Evolutionary conservation across 2,329 filamentous ascomycete genomes (phyloP).

Genomic region (Claviceps sp.): DNA sequence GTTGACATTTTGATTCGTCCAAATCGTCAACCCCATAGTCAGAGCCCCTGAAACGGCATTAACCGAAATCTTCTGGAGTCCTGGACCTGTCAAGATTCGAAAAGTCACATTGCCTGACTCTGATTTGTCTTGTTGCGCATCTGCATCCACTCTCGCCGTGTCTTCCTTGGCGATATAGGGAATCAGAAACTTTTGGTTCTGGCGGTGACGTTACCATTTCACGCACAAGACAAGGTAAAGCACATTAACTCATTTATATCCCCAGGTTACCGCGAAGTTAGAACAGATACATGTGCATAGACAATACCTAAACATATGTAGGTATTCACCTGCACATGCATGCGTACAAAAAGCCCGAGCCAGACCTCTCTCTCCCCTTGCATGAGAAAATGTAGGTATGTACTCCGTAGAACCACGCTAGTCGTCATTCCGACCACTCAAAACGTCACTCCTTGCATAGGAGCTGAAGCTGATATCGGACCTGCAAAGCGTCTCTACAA

Average conservation of each 20-base stretch:
- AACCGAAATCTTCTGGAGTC: background rate
- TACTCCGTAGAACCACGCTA: background rate
- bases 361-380: background rate
- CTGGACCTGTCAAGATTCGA: background rate
- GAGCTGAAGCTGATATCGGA: background rate
- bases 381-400: background rate
- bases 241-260: background rate
- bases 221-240: background rate
- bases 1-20: background rate
- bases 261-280: too few species aligned
- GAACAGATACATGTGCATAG: too few species aligned
- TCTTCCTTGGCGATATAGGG: background rate
- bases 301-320: too few species aligned
- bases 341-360: too few species aligned
- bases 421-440: background rate
- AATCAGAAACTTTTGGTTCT: background rate
- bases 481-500: background rate
- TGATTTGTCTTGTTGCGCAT: background rate
- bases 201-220: background rate
- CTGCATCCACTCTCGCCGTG: background rate
- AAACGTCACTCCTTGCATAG: background rate
- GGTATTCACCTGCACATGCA: too few species aligned
- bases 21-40: background rate
- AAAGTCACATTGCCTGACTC: background rate
- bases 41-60: background rate